Conservation (phyloP, 1,284 basidiomycete genomes). For the Fomitopsis betulina region DNA sequence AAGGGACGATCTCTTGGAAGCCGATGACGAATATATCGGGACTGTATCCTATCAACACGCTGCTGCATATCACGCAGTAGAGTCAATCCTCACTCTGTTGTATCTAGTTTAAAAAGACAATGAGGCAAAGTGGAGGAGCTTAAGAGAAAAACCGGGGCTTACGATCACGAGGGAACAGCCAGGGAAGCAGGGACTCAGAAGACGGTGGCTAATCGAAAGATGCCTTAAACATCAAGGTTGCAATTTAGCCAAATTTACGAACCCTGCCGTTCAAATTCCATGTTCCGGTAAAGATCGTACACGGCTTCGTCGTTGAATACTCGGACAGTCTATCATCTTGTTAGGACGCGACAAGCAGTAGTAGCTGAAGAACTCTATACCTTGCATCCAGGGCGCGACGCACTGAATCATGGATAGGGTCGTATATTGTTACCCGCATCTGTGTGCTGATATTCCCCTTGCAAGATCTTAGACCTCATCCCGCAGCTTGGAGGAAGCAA, state of each 20-base stretch:
- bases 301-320: conserved; percentile 78
- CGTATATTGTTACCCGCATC: conserved; percentile 85
- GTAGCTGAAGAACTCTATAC: conserved; percentile 28
- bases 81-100: conserved; percentile 48
- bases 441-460: conserved; percentile 92
- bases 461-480: background rate
- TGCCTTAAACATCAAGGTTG: background rate
- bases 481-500: conserved; percentile 4
- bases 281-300: conserved; percentile 83
- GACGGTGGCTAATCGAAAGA: conserved; percentile 45
- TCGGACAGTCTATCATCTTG: conserved; percentile 59
- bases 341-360: conserved; percentile 7
- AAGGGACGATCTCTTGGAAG: conserved; percentile 97
- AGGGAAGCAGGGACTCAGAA: conserved; percentile 80
- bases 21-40: conserved; percentile 91
- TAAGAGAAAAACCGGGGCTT: conserved; percentile 25
- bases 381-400: conserved; percentile 65
- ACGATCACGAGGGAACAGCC: conserved; percentile 85
- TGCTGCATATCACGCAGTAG: background rate
- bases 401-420: conserved; percentile 90
- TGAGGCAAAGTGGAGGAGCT: background rate
- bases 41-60: conserved; percentile 34
- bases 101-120: conserved; percentile 32
- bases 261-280: conserved; percentile 96
- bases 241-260: conserved; percentile 16